These are phyloP conservation scores for Pyrenophora seminiperda DNA, from an alignment of 2,329 filamentous ascomycete genomes.

Conservation along the genomic window DNA sequence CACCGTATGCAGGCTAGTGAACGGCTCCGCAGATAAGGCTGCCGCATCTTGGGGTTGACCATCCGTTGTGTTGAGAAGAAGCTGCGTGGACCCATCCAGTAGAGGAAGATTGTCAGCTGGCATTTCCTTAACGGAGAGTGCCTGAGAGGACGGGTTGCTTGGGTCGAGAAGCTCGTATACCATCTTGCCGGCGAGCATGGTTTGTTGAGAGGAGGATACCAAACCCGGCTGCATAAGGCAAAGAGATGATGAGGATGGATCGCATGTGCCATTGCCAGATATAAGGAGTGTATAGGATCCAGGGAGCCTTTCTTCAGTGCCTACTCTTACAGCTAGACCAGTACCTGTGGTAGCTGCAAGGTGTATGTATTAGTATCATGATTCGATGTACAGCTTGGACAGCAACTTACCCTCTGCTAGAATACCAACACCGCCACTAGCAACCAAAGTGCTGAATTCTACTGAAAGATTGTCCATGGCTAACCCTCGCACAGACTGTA, in stretches of 20 bases:
- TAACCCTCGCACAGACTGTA: background rate
- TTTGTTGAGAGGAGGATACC: background rate
- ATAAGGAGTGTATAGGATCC: slow-evolving; percentile 1
- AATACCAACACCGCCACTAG: background rate
- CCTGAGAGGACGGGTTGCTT: background rate
- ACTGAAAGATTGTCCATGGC: slow-evolving; percentile 1
- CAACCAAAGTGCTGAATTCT: background rate
- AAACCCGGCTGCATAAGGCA: slow-evolving; percentile 1
- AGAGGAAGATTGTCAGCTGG: background rate
- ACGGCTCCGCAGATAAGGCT: background rate
- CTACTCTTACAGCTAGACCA: background rate
- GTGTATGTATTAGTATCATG: background rate
- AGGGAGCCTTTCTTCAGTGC: background rate
- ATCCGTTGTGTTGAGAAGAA: slow-evolving; percentile 3
- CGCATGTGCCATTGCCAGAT: background rate
- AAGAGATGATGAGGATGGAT: background rate
- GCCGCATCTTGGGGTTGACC: background rate
- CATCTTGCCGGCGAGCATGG: background rate
- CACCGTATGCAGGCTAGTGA: background rate
- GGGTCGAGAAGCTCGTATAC: background rate
- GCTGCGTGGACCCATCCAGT: background rate
- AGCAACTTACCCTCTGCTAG: slow-evolving; percentile 2
- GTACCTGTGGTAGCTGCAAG: background rate
- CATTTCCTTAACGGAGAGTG: background rate
- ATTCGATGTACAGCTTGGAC: background rate